Evolutionary conservation across 1,139 yeast species (phyloP), one percentile per base, ranked within the genome.

Genomic region (Maudiozyma humilis): DNA sequence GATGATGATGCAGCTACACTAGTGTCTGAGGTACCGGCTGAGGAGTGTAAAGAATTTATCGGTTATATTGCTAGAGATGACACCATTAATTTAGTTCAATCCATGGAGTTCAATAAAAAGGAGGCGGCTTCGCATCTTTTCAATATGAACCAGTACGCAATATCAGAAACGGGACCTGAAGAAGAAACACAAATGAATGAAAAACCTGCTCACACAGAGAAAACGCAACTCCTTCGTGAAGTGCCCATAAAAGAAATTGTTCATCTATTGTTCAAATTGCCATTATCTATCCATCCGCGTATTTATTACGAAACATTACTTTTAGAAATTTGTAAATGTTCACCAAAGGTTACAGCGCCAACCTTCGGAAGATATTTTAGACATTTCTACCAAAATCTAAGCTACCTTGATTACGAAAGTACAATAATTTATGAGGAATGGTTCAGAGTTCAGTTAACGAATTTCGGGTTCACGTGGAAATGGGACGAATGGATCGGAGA

Each of bases 401-500:
- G 73, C 34, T 66, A 73, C 1, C 67, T 87, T 45, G 96, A 89
- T 61, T 78, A 77, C 51, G 96, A 88, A 62, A 68, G 84, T 42
- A 75, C 79, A 51, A 71, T 77, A 49, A 70, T 88, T 46, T 83
- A 77, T 53, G 69, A 86, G 58, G 91, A 85, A 62, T 91, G 97
- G 97, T 82, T 91, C 73, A 73, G 95, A 2, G 80, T 84, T 45
- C 98, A 91, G 65, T 75, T 91, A 56, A 82, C 94, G 51, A 91
- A 89, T 63, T 91, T 89, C 64, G 88, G 84, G 47, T 91, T 86
- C 65, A 83, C 87, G 37, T 91, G 98, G 98, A 87, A 88, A 60
- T 91, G 98, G 98, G 79, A 78, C 50, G 97, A 89, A 62, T 91
- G 98, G 98, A 76, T 73, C 29, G 64, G 63, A 1, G 83, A 79